Evolutionary conservation across 495 filamentous ascomycete genomes (phyloP).

Genomic region (Xylaria longipes): DNA sequence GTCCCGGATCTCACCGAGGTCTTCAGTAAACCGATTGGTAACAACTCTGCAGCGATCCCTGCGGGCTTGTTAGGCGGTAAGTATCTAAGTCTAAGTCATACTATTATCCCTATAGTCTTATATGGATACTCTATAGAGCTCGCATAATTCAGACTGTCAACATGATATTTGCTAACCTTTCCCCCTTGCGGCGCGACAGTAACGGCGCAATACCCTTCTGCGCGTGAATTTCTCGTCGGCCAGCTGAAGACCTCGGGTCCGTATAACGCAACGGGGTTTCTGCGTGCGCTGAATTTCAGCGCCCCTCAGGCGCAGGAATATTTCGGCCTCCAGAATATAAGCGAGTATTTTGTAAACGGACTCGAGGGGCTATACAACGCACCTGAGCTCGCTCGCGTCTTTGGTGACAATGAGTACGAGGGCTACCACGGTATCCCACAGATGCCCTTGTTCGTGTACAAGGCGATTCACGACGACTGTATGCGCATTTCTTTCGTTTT

Average conservation of each 20-base stretch:
- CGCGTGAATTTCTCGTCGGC: neutral
- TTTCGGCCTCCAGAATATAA: slow-evolving; percentile 44
- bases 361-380: slow-evolving; percentile 35
- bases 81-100: neutral
- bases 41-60: neutral
- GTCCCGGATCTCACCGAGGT: slow-evolving; percentile 44
- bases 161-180: neutral
- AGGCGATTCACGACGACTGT: slow-evolving; percentile 57
- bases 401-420: neutral
- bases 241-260: slow-evolving; percentile 4
- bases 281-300: neutral
- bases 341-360: slow-evolving; percentile 46
- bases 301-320: neutral
- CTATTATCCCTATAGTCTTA: neutral
- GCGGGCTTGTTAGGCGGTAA: neutral
- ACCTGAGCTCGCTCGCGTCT: slow-evolving; percentile 34
- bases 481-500: slow-evolving; percentile 28
- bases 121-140: neutral
- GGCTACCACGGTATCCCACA: slow-evolving; percentile 50
- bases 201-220: slow-evolving; percentile 29
- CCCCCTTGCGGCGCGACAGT: neutral
- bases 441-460: slow-evolving; percentile 59
- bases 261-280: slow-evolving; percentile 7
- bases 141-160: neutral
- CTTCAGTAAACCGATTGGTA: slow-evolving; percentile 29